These are phyloP conservation scores for Aspergillus incahuasiensis DNA, from an alignment of 495 filamentous ascomycete species.

Conservation along the genomic window DNA sequence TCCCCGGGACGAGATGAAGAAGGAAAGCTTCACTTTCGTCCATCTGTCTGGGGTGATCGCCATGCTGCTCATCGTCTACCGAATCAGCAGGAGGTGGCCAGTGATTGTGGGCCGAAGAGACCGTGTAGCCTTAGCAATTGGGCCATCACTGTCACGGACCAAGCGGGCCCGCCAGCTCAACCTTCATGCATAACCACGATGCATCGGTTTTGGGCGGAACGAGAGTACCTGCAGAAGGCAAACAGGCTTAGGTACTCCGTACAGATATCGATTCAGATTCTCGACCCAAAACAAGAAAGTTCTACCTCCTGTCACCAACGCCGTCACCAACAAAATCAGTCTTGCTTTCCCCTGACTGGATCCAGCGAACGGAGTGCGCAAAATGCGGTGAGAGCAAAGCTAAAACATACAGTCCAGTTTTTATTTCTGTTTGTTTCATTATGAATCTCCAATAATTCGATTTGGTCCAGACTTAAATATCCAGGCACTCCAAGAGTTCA, in stretches of 20 bases:
- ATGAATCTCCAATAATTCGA: background rate
- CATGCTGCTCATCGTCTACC: slow-evolving; percentile 9
- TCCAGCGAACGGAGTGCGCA: slow-evolving; percentile 5
- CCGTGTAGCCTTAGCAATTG: slow-evolving; percentile 1
- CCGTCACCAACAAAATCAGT: slow-evolving; percentile 3
- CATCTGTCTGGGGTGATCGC: slow-evolving; percentile 14
- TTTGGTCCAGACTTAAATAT: background rate
- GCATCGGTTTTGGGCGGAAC: slow-evolving; percentile 6
- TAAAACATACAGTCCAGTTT: slow-evolving; percentile 1
- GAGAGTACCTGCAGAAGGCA: slow-evolving; percentile 18
- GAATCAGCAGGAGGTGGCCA: slow-evolving; percentile 12
- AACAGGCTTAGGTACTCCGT: too few relatives aligned
- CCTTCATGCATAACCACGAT: slow-evolving; percentile 12
- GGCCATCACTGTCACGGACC: slow-evolving; percentile 4
- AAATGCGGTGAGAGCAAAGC: slow-evolving; percentile 19
- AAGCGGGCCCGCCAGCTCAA: slow-evolving; percentile 11
- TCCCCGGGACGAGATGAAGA: background rate
- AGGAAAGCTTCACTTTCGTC: background rate
- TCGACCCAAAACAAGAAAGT: background rate
- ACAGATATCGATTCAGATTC: background rate
- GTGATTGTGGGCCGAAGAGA: slow-evolving; percentile 5
- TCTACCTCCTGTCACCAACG: slow-evolving; percentile 11
- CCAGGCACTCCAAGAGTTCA: background rate
- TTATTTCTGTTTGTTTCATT: background rate
- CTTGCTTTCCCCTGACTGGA: slow-evolving; percentile 5